These are phyloP conservation scores for Mycosarcoma maydis DNA, from an alignment of 1,284 basidiomycete species.

Conservation along the genomic window DNA sequence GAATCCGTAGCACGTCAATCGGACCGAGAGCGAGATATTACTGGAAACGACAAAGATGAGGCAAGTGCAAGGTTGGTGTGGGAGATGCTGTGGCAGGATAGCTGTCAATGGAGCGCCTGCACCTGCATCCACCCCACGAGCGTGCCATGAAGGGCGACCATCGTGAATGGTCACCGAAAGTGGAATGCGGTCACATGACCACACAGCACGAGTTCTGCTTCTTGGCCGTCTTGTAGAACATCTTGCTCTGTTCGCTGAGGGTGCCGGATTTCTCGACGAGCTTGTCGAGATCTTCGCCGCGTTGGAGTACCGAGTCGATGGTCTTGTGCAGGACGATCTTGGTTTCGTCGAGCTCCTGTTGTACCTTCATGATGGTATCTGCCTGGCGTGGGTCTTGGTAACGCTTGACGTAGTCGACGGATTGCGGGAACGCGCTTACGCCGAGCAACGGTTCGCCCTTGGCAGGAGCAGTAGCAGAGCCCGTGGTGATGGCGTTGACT, in stretches of 20 bases:
- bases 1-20: too few species aligned
- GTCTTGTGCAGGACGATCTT: slow-evolving; percentile 98
- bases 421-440: slow-evolving; percentile 69
- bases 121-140: too few species aligned
- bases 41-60: too few species aligned
- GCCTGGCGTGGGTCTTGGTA: slow-evolving; percentile 99
- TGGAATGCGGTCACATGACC: slow-evolving; percentile 43
- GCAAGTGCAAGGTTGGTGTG: too few species aligned
- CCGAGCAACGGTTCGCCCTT: slow-evolving; percentile 62
- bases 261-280: slow-evolving; percentile 93
- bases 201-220: slow-evolving; percentile 71
- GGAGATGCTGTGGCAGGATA: too few species aligned
- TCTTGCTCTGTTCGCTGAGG: slow-evolving; percentile 86
- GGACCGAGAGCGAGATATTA: too few species aligned
- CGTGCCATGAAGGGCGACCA: too few species aligned
- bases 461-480: slow-evolving; percentile 52
- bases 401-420: slow-evolving; percentile 83
- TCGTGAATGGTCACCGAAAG: not conserved
- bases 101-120: too few species aligned
- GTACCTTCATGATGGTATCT: slow-evolving; percentile 97
- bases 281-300: slow-evolving; percentile 97
- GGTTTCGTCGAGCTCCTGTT: slow-evolving; percentile 97
- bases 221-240: slow-evolving; percentile 91
- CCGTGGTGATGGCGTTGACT: slow-evolving; percentile 59
- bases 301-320: slow-evolving; percentile 94